A percentile compares a stretch with the other conserved stretches of the same genome.
Conservation (phyloP, 73 alveolate species). For the Stentor roeselii region DNA sequence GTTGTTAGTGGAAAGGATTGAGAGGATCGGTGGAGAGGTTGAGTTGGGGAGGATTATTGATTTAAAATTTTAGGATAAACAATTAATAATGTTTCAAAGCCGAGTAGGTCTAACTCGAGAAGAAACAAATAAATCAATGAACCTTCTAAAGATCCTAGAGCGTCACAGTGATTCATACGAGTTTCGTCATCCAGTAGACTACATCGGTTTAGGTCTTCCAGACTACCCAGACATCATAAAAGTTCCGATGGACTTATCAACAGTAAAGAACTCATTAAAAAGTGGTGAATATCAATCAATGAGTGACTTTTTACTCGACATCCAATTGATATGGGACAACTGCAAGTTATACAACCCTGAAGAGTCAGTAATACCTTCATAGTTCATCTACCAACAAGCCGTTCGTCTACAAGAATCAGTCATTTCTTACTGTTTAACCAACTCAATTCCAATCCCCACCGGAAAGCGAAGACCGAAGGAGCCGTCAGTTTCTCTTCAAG, state of each 20-base stretch:
- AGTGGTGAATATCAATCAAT: slow-evolving; percentile 32
- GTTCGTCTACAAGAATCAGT: neutral
- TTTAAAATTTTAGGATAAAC: too few species aligned
- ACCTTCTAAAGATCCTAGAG: neutral
- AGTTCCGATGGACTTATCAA: slow-evolving; percentile 81
- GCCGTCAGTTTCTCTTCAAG: slow-evolving; percentile 1
- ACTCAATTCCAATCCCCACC: neutral
- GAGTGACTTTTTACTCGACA: slow-evolving; percentile 75
- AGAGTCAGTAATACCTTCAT: slow-evolving; percentile 45
- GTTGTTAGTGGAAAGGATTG: slow-evolving; percentile 10
- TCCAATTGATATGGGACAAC: slow-evolving; percentile 86
- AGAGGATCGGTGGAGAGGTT: neutral
- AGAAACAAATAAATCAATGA: neutral
- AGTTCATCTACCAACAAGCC: slow-evolving; percentile 39
- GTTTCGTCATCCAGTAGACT: slow-evolving; percentile 51
- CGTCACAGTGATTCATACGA: slow-evolving; percentile 35
- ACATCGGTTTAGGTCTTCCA: slow-evolving; percentile 63
- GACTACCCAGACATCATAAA: slow-evolving; percentile 74
- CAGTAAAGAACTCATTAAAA: slow-evolving; percentile 56
- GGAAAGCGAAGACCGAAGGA: slow-evolving; percentile 14
- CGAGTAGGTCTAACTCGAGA: slow-evolving; percentile 9
- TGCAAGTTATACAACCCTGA: slow-evolving; percentile 80
- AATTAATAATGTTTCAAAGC: too few species aligned
- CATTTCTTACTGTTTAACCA: neutral
- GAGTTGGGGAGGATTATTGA: too few species aligned